Evolutionary conservation across 805 yeast genomes (phyloP).

Genomic region (Saccharomycopsis javanensis): DNA sequence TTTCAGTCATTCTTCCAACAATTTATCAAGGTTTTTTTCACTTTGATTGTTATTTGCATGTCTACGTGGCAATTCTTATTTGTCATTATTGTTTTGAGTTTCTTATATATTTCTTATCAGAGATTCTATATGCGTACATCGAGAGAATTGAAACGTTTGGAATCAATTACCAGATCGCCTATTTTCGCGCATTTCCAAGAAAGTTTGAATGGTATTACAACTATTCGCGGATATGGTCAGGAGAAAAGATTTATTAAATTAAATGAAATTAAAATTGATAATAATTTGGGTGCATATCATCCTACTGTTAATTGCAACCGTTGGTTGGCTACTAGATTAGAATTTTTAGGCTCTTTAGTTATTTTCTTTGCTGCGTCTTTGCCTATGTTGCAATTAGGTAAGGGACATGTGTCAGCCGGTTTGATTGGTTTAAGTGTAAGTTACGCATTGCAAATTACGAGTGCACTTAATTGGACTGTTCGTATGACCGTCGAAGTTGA

Average conservation of each 20-base stretch:
- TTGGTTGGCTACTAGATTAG: constrained; percentile 95
- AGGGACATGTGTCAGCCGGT: constrained; percentile 77
- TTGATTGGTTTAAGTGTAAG: constrained; percentile 88
- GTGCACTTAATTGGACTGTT: constrained; percentile 92
- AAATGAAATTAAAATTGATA: constrained; percentile 66
- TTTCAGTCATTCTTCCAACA: constrained; percentile 60
- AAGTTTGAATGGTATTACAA: constrained; percentile 63
- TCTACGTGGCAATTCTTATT: constrained; percentile 84
- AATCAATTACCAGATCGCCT: constrained; percentile 71
- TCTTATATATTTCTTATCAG: constrained; percentile 62
- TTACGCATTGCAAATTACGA: constrained; percentile 88
- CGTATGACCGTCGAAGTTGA: constrained; percentile 98
- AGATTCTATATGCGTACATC: constrained; percentile 68
- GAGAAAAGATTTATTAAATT: constrained; percentile 50
- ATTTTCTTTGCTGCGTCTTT: constrained; percentile 81
- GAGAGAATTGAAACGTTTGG: constrained; percentile 74
- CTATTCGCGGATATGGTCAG: constrained; percentile 68
- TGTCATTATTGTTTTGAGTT: constrained; percentile 57
- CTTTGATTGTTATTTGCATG: constrained; percentile 67
- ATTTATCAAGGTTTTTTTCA: constrained; percentile 55
- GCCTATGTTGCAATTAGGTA: constrained; percentile 57
- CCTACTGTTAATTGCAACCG: constrained; percentile 90
- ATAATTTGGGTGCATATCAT: constrained; percentile 84
- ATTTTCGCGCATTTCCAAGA: constrained; percentile 81
- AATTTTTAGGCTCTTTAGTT: constrained; percentile 80